These are phyloP conservation scores for Euphorbia tirucalli DNA, from an alignment of 345 rosid species.

Conservation along the genomic window DNA sequence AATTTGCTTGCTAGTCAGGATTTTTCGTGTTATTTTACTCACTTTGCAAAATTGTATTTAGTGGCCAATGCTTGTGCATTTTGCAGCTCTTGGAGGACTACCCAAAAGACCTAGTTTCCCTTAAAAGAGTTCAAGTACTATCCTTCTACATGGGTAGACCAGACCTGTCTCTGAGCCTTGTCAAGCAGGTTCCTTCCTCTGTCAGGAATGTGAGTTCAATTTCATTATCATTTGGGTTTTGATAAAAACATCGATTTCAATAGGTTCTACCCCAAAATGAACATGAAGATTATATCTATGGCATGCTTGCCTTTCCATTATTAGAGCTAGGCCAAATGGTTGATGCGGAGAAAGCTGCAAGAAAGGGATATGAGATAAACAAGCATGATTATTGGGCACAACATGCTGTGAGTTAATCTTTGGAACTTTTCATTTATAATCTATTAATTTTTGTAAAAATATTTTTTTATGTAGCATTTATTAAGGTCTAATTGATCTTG, in stretches of 20 bases:
- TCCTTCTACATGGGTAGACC: slow-evolving; percentile 81
- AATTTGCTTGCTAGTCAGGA: slow-evolving; percentile 4
- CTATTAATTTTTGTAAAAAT: neutral
- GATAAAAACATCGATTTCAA: slow-evolving; percentile 15
- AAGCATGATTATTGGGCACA: slow-evolving; percentile 78
- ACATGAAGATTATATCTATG: slow-evolving; percentile 64
- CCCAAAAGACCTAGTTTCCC: slow-evolving; percentile 68
- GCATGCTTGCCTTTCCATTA: slow-evolving; percentile 83
- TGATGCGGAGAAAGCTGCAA: slow-evolving; percentile 80
- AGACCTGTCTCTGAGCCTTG: slow-evolving; percentile 56
- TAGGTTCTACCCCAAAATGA: slow-evolving; percentile 68
- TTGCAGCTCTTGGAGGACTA: slow-evolving; percentile 64
- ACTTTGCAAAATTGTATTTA: slow-evolving; percentile 8
- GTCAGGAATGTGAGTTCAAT: neutral
- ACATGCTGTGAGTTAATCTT: slow-evolving; percentile 63
- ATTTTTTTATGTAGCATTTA: neutral
- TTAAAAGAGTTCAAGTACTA: slow-evolving; percentile 69
- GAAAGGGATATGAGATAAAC: slow-evolving; percentile 68
- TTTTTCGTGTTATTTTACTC: neutral
- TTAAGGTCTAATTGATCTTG: neutral
- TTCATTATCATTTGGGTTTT: neutral
- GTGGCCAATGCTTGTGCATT: slow-evolving; percentile 15
- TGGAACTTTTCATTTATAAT: slow-evolving; percentile 2
- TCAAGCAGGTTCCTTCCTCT: slow-evolving; percentile 52
- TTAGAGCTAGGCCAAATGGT: slow-evolving; percentile 78